These are phyloP conservation scores for Hordeum vulgare DNA, from an alignment of 176 grass and related monocot species.

Conservation along the genomic window MorexV3_pseudomolecules_assembly NC_058519.1:625524025-625524524, in stretches of 20 bases:
- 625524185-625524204: neutral
- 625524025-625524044: neutral
- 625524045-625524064: neutral
- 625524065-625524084: neutral
- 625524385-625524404: too few relatives aligned
- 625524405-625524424: too few relatives aligned
- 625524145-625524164: neutral
- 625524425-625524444: too few relatives aligned
- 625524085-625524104: neutral
- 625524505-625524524: too few relatives aligned
- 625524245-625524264: neutral
- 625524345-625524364: too few relatives aligned
- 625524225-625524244: neutral
- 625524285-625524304: neutral
- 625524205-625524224: neutral
- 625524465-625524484: too few relatives aligned
- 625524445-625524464: too few relatives aligned
- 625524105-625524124: neutral
- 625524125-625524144: neutral
- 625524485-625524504: too few relatives aligned
- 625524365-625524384: too few relatives aligned
- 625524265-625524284: neutral
- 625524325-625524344: too few relatives aligned
- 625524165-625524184: neutral
- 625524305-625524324: neutral